phyloP scores from a whole-genome alignment of 257 asterid genomes.

The Henckelia pumila region DNA sequence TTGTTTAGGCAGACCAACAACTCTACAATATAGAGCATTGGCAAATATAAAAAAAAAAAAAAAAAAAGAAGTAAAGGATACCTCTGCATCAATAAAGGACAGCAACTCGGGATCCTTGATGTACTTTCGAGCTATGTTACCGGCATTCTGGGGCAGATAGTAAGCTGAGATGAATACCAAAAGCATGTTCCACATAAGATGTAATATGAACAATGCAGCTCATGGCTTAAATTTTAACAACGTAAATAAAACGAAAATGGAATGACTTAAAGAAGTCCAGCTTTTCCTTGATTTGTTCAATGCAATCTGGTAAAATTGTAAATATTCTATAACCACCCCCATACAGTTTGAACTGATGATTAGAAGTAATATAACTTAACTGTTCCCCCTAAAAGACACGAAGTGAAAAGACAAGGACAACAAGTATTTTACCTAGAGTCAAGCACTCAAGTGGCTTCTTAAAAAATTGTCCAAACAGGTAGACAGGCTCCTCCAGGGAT shows the following conservation, averaged over 20 bases:
- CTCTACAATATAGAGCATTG: slow-evolving; percentile 7
- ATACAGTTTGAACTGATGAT: no score
- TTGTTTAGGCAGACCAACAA: neutral
- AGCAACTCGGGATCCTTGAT: slow-evolving; percentile 80
- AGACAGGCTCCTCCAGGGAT: slow-evolving; percentile 94
- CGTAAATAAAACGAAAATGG: neutral
- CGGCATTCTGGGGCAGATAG: slow-evolving; percentile 96
- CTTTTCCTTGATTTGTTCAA: no score
- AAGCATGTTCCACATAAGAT: slow-evolving; percentile 25
- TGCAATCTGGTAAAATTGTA: no score
- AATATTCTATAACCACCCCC: no score
- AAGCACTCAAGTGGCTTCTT: slow-evolving; percentile 90
- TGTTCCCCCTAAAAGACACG: no score
- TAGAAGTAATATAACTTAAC: no score
- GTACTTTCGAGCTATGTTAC: slow-evolving; percentile 81
- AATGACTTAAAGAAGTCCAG: neutral
- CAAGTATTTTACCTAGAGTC: slow-evolving; percentile 68
- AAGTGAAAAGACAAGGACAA: no score
- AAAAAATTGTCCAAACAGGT: slow-evolving; percentile 86
- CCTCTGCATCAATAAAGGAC: slow-evolving; percentile 97
- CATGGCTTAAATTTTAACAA: neutral
- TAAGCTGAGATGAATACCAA: slow-evolving; percentile 63
- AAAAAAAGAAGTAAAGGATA: slow-evolving; percentile 30
- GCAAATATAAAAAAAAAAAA: slow-evolving; percentile 15
- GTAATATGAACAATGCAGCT: slow-evolving; percentile 5